A percentile compares a stretch with the other conserved stretches of the same genome.
These are phyloP conservation scores for Coemansia sp. DNA, from an alignment of 192 early-diverging fungal genomes.

Conservation along the genomic window DNA sequence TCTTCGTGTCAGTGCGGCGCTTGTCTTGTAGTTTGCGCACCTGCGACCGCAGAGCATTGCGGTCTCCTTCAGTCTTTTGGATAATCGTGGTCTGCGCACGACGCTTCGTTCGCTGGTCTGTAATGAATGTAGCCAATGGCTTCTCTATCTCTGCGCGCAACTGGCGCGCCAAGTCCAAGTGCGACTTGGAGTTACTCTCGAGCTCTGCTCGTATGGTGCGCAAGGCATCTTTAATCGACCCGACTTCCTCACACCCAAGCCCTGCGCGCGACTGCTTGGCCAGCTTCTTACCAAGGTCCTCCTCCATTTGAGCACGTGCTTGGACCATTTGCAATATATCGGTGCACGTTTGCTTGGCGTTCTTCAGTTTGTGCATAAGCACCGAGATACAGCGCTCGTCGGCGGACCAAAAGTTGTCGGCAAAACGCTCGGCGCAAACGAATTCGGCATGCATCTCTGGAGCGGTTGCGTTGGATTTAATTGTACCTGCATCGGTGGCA, in stretches of 20 bases:
- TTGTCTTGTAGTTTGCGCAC: constrained; percentile 58
- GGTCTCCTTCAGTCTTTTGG: constrained; percentile 53
- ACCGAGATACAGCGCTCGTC: constrained; percentile 71
- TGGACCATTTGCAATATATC: constrained; percentile 65
- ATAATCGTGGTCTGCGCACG: constrained; percentile 53
- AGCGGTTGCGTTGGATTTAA: constrained; percentile 16
- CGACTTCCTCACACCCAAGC: constrained; percentile 69
- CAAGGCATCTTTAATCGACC: constrained; percentile 60
- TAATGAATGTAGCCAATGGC: constrained; percentile 62
- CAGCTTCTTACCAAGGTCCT: constrained; percentile 70
- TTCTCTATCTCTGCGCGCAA: constrained; percentile 63
- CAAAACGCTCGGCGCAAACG: constrained; percentile 36
- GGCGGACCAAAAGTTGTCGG: constrained; percentile 47
- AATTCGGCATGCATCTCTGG: constrained; percentile 36
- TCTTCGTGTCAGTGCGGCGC: constrained; percentile 57
- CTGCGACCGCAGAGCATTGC: constrained; percentile 45
- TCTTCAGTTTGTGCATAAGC: constrained; percentile 65
- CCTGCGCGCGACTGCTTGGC: constrained; percentile 60
- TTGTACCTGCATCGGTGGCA: constrained; percentile 6
- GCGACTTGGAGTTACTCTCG: constrained; percentile 62
- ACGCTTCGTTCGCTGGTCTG: constrained; percentile 65
- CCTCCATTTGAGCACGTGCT: constrained; percentile 62
- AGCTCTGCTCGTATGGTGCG: constrained; percentile 62
- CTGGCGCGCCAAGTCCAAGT: constrained; percentile 64
- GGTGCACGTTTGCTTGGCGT: constrained; percentile 66